Evolutionary conservation across 805 yeast species (phyloP), one percentile per base, ranked within the genome.

Genomic region (Saccharomyces cerevisiae): DNA sequence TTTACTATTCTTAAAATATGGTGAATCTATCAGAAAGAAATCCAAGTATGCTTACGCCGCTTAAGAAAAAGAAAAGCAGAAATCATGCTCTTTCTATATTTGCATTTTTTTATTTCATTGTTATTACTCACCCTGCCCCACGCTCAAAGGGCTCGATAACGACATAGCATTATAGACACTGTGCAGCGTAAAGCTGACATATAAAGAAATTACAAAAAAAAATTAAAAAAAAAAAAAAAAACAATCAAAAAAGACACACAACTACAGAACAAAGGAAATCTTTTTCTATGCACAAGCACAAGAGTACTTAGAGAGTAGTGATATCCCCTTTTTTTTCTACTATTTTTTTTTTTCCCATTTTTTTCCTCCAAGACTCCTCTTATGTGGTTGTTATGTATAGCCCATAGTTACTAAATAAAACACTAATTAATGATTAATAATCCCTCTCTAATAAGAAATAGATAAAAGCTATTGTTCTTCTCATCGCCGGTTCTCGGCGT

Each of bases 1-100:
- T 10, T 64, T 87, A 54, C 64, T 83, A 50, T 85, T 87, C 65
- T 74, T 75, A 69, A 76, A 69, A 53, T 87, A 70, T 65, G 91
- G 91, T 59, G 74, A 75, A 59, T 50, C 55, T 46, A 73, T 85
- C 49, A 79, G 91, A 73, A 64, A 70, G 48, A 78, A 67, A 60
- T 82, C 89, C 48, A 81, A 80, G 63, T 84, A 70, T 62, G 87
- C 88, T 1, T 76, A 60, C 53, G 22, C 43, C 43, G 11, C 43
- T 17, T 36, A 6, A 36, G 43, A 17, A 21, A 3, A 36, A 17
- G 22, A 17, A 17, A 21, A 21, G 8, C 11, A 36, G 43, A 36
- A 17, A 36, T 8, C 43, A 36, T 36, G 43, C 17, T 36, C 22
- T 17, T 36, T n/a, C 43, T 17, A 17, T 21, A 36, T 17, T 36